Evolutionary conservation across 257 asterid species (phyloP).

Genomic region (Solanum clarkiae): DNA sequence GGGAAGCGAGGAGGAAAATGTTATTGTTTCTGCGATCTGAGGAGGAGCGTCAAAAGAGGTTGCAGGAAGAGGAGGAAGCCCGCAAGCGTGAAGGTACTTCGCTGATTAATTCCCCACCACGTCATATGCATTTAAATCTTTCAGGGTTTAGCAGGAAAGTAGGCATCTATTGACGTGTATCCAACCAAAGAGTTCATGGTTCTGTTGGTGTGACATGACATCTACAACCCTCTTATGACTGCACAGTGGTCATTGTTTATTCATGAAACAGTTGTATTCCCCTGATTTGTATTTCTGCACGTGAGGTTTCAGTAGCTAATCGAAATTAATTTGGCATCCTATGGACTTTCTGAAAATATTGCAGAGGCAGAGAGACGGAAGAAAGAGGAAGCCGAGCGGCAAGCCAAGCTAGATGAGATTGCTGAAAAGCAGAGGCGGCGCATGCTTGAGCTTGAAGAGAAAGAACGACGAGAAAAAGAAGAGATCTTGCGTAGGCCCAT

Average conservation of each 20-base stretch:
- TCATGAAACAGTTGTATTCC: not conserved
- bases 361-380: slow-evolving; percentile 60
- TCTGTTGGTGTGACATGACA: not conserved
- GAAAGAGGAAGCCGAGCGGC: slow-evolving; percentile 61
- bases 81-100: slow-evolving; percentile 66
- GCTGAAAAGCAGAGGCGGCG: slow-evolving; percentile 74
- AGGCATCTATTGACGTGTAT: not conserved
- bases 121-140: not conserved
- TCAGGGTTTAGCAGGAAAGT: not conserved
- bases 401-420: slow-evolving; percentile 63
- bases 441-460: slow-evolving; percentile 62
- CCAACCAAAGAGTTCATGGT: not conserved
- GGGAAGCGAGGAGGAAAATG: slow-evolving; percentile 59
- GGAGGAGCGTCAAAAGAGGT: slow-evolving; percentile 58
- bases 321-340: not conserved
- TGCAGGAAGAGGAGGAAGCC: slow-evolving; percentile 80
- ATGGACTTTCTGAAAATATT: not conserved
- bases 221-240: not conserved
- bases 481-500: slow-evolving; percentile 25
- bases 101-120: not conserved
- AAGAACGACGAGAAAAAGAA: slow-evolving; percentile 29
- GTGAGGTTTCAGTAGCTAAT: not conserved
- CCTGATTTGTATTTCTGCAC: not conserved
- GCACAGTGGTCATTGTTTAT: not conserved
- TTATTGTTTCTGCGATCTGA: slow-evolving; percentile 48